phyloP scores from a whole-genome alignment of 768 basidiomycete species.

The Leccinum rimulosum region DNA sequence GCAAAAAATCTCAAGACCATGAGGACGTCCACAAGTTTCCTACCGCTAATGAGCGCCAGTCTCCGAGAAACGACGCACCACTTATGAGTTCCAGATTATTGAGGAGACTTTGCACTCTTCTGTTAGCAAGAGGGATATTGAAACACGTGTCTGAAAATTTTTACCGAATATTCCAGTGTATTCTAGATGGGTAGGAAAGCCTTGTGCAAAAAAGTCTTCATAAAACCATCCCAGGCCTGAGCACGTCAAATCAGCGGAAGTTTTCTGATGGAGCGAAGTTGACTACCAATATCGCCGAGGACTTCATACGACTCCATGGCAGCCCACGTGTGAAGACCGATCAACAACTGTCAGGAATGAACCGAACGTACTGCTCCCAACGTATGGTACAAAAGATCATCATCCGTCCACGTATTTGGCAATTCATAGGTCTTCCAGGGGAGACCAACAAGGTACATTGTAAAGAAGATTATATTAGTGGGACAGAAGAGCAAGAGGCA shows the following conservation, averaged over 20 bases:
- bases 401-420: slow-evolving; percentile 81
- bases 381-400: slow-evolving; percentile 84
- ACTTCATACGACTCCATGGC: slow-evolving; percentile 89
- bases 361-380: slow-evolving; percentile 61
- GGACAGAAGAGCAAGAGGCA: neutral
- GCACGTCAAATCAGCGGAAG: neutral
- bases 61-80: slow-evolving; percentile 91
- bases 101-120: slow-evolving; percentile 55
- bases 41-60: slow-evolving; percentile 85
- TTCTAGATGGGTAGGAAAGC: slow-evolving; percentile 84
- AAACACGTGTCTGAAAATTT: slow-evolving; percentile 12
- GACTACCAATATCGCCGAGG: slow-evolving; percentile 87
- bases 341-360: slow-evolving; percentile 54
- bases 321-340: slow-evolving; percentile 90
- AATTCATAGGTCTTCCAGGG: slow-evolving; percentile 89
- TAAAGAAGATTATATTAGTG: neutral
- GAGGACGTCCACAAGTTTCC: slow-evolving; percentile 83
- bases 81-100: slow-evolving; percentile 97
- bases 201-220: slow-evolving; percentile 94
- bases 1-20: slow-evolving; percentile 83
- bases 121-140: neutral
- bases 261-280: neutral
- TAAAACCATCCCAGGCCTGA: slow-evolving; percentile 86
- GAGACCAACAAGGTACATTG: slow-evolving; percentile 82
- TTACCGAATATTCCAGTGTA: slow-evolving; percentile 97